A percentile compares a stretch with the other conserved stretches of the same genome.
phyloP scores from a whole-genome alignment of 2,329 filamentous ascomycete species.

The Venturia carpophila region DNA sequence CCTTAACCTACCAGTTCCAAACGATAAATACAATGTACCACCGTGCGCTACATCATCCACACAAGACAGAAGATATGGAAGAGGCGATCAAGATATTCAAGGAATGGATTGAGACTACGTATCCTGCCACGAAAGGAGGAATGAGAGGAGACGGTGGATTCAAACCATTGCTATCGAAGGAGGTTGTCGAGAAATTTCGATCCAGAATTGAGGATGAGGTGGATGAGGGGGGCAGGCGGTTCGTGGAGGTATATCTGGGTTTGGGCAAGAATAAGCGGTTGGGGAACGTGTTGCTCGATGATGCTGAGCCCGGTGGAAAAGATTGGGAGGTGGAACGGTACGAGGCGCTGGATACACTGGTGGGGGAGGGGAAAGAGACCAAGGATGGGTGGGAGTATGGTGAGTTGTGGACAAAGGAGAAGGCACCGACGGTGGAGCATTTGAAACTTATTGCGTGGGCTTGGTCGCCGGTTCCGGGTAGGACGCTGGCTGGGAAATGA shows the following conservation, averaged over 20 bases:
- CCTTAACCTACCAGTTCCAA: conserved; percentile 29
- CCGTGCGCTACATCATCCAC: conserved; percentile 25
- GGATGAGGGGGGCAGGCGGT: conserved; percentile 21
- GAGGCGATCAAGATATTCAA: conserved; percentile 25
- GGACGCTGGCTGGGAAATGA: conserved; percentile 14
- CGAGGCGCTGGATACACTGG: conserved; percentile 22
- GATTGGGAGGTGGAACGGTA: conserved; percentile 28
- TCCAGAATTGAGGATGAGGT: conserved; percentile 21
- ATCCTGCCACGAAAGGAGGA: conserved; percentile 23
- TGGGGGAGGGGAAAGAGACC: conserved; percentile 22
- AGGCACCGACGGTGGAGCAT: conserved; percentile 22
- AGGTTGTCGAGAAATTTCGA: conserved; percentile 22
- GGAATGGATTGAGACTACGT: conserved; percentile 27
- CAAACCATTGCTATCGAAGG: conserved; percentile 27
- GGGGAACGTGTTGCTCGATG: conserved; percentile 27
- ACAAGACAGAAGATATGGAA: conserved; percentile 22
- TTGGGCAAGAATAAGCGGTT: conserved; percentile 26
- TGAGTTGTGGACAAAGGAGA: conserved; percentile 25
- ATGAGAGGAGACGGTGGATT: conserved; percentile 21
- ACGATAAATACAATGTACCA: conserved; percentile 29
- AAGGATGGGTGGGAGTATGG: conserved; percentile 20
- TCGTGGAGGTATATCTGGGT: conserved; percentile 24
- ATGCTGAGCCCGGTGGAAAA: conserved; percentile 24
- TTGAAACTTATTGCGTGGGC: conserved; percentile 26
- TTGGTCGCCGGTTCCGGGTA: conserved; percentile 24